Base-by-base conservation (phyloP, 225 moss, liverwort and hornwort species). In the Ulota crispa region DNA sequence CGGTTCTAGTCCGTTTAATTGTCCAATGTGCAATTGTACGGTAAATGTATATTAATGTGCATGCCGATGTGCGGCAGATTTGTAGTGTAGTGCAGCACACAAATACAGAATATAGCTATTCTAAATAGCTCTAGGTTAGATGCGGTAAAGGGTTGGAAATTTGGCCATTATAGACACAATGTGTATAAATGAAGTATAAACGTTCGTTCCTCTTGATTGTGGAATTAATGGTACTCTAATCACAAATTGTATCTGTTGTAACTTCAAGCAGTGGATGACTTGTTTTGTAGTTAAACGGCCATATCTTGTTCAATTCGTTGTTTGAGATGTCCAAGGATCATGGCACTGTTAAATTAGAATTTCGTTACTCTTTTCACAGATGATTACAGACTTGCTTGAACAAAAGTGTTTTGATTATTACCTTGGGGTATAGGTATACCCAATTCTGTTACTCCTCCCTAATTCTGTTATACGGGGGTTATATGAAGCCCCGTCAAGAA, bases 1-100 rank as follows among this genome's bases (percentile, higher is more conserved):
- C 18, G 20, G 76, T 9, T 63, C 12, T 45, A 20, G 47, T 72
- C 23, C 42, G 27, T 67, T 75, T 30, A 43, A 3, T 10, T 27
- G 31, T 59, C 24, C 32, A 27, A 11, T 24, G 57, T 71, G 52
- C 31, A 39, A 71, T 32, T 59, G 27, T 41, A 19, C 1, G 68
- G 54, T 43, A 43, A 64, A 34, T 88, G 82, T 85, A 85, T 37
- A 82, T 68, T 82, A 80, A 24, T 88, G 80, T 85, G 77, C 36
- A 80, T n/a, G 72, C 73, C 67, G 82, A 67, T 72, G 80, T 88
- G 76, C 80, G 85, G 80, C 80, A 83, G 67, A 67, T 79, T 87
- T 62, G n/a, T 39, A 76, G 66, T 50, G 26, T 78, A 74, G 60
- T 81, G 81, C 24, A 53, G 73, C 81, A 64, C 62, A 43, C 54